phyloP scores from a whole-genome alignment of 2,329 filamentous ascomycete species.

The Nemania sp. region DNA sequence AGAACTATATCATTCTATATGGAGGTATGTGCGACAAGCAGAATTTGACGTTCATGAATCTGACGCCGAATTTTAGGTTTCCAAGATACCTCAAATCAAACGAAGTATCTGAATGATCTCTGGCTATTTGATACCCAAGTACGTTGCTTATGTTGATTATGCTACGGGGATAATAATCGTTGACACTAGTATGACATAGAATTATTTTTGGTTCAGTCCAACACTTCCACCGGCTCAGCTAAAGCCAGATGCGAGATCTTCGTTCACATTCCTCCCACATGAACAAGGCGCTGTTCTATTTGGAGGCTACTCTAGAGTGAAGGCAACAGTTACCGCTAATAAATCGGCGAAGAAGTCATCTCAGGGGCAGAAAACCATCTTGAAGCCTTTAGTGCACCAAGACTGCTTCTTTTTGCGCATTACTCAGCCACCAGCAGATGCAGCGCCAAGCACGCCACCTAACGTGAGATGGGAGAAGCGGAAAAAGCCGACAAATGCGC shows the following conservation, averaged over 20 bases:
- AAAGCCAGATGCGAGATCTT: slow-evolving; percentile 88
- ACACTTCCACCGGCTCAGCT: slow-evolving; percentile 74
- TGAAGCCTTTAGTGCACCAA: slow-evolving; percentile 88
- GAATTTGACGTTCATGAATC: not conserved
- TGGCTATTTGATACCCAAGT: slow-evolving; percentile 88
- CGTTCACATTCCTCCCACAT: slow-evolving; percentile 88
- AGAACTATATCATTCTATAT: slow-evolving; percentile 94
- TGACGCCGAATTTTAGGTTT: slow-evolving; percentile 57
- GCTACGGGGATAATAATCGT: not conserved
- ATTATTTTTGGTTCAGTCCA: slow-evolving; percentile 82
- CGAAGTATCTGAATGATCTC: slow-evolving; percentile 88
- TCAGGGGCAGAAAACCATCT: slow-evolving; percentile 68
- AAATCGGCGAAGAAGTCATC: slow-evolving; percentile 67
- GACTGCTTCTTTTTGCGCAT: slow-evolving; percentile 94
- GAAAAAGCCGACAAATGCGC: slow-evolving; percentile 89
- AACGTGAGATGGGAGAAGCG: slow-evolving; percentile 87
- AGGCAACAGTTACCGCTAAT: slow-evolving; percentile 63
- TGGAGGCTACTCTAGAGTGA: slow-evolving; percentile 91
- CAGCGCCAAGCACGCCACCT: slow-evolving; percentile 66
- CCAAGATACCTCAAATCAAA: slow-evolving; percentile 93
- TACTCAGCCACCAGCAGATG: slow-evolving; percentile 69
- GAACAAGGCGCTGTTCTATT: slow-evolving; percentile 88
- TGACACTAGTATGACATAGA: slow-evolving; percentile 48
- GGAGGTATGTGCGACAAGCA: slow-evolving; percentile 54
- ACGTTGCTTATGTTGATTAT: not conserved